Conservation (phyloP, 1,139 yeast genomes). For the Sugiyamaella japonica region DNA sequence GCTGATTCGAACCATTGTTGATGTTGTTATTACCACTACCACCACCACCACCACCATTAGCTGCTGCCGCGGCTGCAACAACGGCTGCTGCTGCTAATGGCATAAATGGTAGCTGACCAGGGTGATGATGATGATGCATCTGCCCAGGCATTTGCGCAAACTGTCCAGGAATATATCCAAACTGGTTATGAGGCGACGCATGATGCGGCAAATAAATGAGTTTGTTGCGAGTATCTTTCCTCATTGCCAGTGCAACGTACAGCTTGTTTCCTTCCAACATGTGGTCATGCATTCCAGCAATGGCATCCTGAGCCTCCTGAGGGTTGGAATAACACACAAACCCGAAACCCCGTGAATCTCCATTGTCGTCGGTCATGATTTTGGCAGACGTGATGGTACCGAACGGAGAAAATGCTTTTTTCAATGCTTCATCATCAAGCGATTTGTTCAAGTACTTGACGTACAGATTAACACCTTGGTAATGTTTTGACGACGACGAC, state of each 20-base stretch:
- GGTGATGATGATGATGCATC: neutral
- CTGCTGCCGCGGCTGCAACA: conserved; percentile 22
- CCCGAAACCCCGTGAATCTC: conserved; percentile 91
- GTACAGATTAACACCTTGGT: conserved; percentile 89
- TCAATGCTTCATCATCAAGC: conserved; percentile 76
- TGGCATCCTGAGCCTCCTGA: conserved; percentile 91
- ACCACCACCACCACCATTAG: conserved; percentile 2
- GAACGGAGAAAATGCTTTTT: conserved; percentile 78
- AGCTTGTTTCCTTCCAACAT: conserved; percentile 84
- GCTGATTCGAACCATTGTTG: conserved; percentile 1
- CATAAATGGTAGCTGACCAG: conserved; percentile 16
- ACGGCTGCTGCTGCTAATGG: conserved; percentile 19
- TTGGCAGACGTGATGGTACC: conserved; percentile 89
- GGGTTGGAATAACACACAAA: conserved; percentile 91
- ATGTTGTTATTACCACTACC: too few relatives aligned
- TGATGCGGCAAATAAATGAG: conserved; percentile 13
- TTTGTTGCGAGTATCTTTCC: conserved; percentile 53
- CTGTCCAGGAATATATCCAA: conserved; percentile 8
- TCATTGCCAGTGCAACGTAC: conserved; percentile 92
- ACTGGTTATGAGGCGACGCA: conserved; percentile 2
- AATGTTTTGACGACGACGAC: conserved; percentile 47
- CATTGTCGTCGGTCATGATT: conserved; percentile 85
- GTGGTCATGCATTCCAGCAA: conserved; percentile 87
- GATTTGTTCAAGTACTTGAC: conserved; percentile 84
- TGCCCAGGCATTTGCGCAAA: conserved; percentile 8